Conservation (phyloP, 495 filamentous ascomycete species). For the Podospora australis region DNA sequence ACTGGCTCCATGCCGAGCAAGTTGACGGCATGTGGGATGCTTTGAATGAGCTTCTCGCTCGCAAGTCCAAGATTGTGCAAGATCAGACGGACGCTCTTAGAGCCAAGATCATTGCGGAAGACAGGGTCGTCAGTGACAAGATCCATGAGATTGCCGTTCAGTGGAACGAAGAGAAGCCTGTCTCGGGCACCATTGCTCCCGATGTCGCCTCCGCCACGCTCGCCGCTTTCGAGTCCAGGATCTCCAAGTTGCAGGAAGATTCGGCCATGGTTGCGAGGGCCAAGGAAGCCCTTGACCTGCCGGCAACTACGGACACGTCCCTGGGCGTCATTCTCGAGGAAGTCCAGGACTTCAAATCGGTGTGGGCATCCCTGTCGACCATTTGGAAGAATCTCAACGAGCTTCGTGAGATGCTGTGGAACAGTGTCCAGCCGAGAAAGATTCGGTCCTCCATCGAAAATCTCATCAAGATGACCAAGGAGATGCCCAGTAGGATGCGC, state of each 20-base stretch:
- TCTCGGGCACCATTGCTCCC: constrained; percentile 87
- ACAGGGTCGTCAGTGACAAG: constrained; percentile 81
- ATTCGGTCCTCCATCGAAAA: constrained; percentile 80
- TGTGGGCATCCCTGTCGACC: constrained; percentile 88
- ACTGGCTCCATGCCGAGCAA: constrained; percentile 93
- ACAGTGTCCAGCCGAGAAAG: constrained; percentile 86
- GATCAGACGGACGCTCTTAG: constrained; percentile 92
- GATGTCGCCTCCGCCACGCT: constrained; percentile 77
- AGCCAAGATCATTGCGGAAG: constrained; percentile 94
- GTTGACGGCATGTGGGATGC: constrained; percentile 90
- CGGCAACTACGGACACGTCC: constrained; percentile 66
- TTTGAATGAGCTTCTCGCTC: constrained; percentile 77
- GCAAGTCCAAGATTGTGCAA: constrained; percentile 88
- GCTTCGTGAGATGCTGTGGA: constrained; percentile 85
- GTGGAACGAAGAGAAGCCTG: constrained; percentile 95
- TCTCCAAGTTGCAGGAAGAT: constrained; percentile 76
- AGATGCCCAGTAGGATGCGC: constrained; percentile 98
- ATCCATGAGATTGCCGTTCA: constrained; percentile 71
- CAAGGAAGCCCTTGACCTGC: constrained; percentile 91
- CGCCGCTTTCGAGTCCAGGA: constrained; percentile 68
- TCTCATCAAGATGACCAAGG: constrained; percentile 95
- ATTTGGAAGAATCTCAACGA: constrained; percentile 98
- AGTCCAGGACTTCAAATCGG: constrained; percentile 96
- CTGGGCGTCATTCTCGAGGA: constrained; percentile 82
- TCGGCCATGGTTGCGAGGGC: constrained; percentile 92